These are phyloP conservation scores for Viola pubescens DNA, from an alignment of 441 rosid species.

Conservation along the genomic window DNA sequence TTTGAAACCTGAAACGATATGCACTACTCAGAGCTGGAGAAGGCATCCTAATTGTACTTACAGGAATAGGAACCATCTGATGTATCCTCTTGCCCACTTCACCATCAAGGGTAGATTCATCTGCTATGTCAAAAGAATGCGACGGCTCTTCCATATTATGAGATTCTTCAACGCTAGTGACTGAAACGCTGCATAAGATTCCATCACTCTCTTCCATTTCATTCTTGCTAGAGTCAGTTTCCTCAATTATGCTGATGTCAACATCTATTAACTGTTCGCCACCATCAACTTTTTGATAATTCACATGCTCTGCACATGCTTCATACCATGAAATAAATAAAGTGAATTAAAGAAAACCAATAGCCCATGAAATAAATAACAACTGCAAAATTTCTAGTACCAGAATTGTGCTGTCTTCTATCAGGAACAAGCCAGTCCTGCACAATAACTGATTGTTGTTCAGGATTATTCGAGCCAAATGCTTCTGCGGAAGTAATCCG, in stretches of 20 bases:
- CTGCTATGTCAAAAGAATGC: constrained; percentile 37
- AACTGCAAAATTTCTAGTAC: constrained; percentile 22
- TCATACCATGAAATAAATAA: constrained; percentile 9
- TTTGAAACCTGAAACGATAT: neutral
- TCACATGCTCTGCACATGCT: constrained; percentile 27
- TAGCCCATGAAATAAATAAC: constrained; percentile 11
- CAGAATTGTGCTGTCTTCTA: constrained; percentile 16
- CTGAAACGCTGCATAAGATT: constrained; percentile 12
- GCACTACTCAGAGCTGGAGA: neutral
- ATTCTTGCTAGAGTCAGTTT: constrained; percentile 17
- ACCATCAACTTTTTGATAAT: constrained; percentile 19
- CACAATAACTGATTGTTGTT: constrained; percentile 41
- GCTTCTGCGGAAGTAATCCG: constrained; percentile 51
- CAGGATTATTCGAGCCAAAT: constrained; percentile 30
- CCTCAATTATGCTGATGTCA: constrained; percentile 19
- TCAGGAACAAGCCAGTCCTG: constrained; percentile 54
- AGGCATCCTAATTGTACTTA: constrained; percentile 32
- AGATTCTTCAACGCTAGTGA: constrained; percentile 11
- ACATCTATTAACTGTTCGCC: constrained; percentile 12
- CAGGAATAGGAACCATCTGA: constrained; percentile 82
- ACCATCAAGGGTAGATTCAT: constrained; percentile 60
- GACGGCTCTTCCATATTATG: constrained; percentile 29
- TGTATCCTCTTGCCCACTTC: constrained; percentile 77
- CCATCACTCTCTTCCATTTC: constrained; percentile 26
- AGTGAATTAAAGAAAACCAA: constrained; percentile 7